phyloP scores from a whole-genome alignment of 352 stramenopile species.

The Pythium rishiriense region DNA sequence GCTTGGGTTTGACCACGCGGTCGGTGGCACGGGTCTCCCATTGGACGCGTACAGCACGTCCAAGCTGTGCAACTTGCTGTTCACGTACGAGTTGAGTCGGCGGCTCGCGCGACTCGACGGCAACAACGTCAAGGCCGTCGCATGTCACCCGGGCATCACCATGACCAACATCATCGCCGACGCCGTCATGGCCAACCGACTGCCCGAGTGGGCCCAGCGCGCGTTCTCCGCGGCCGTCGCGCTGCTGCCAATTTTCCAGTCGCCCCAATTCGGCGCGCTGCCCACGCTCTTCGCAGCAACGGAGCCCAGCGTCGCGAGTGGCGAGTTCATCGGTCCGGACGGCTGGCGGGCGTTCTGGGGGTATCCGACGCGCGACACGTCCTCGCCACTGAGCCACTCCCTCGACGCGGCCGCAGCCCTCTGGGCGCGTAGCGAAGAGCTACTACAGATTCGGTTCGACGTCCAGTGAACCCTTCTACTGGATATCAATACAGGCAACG shows the following conservation, averaged over 20 bases:
- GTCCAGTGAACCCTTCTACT: slow-evolving; percentile 6
- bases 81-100: slow-evolving; percentile 62
- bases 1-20: neutral
- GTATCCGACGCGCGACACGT: slow-evolving; percentile 44
- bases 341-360: slow-evolving; percentile 42
- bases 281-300: slow-evolving; percentile 59
- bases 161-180: slow-evolving; percentile 56
- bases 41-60: slow-evolving; percentile 51
- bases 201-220: slow-evolving; percentile 35
- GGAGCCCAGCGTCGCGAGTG: slow-evolving; percentile 36
- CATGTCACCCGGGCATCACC: slow-evolving; percentile 49
- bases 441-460: slow-evolving; percentile 15
- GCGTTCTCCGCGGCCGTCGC: slow-evolving; percentile 42
- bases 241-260: slow-evolving; percentile 46
- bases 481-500: neutral
- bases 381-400: slow-evolving; percentile 31
- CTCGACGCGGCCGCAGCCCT: slow-evolving; percentile 12
- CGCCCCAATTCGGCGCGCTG: slow-evolving; percentile 41
- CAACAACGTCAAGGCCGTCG: slow-evolving; percentile 48
- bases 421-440: slow-evolving; percentile 28
- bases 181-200: slow-evolving; percentile 34
- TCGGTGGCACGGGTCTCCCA: slow-evolving; percentile 10
- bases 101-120: slow-evolving; percentile 31
- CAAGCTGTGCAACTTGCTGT: slow-evolving; percentile 65
- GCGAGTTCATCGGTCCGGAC: slow-evolving; percentile 55